Evolutionary conservation across 1,139 yeast species (phyloP).

Genomic region (Diutina ranongensis): DNA sequence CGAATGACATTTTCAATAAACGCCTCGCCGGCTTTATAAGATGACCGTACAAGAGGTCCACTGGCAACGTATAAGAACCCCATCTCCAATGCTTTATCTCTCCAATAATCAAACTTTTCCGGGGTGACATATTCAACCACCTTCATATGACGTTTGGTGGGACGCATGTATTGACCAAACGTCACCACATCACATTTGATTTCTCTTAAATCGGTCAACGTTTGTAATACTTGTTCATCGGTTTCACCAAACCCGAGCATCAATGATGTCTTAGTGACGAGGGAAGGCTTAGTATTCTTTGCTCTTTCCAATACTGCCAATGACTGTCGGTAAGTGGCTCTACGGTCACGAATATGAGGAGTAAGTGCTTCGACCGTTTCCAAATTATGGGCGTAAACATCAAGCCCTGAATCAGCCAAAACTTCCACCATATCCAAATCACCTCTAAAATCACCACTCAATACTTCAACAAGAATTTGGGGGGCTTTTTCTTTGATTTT

Average conservation of each 20-base stretch:
- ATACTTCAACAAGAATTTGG: conserved; percentile 81
- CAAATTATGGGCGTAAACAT: conserved; percentile 93
- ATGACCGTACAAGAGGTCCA: conserved; percentile 93
- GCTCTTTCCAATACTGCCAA: conserved; percentile 69
- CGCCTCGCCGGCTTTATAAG: conserved; percentile 97
- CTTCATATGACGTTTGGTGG: conserved; percentile 96
- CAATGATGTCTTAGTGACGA: conserved; percentile 85
- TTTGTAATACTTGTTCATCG: conserved; percentile 73
- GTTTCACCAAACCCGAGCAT: conserved; percentile 98
- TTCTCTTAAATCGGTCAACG: conserved; percentile 64
- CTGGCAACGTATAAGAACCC: conserved; percentile 96
- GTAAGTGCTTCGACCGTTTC: conserved; percentile 95
- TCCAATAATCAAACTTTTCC: conserved; percentile 91
- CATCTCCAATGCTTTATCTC: conserved; percentile 71
- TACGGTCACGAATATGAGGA: conserved; percentile 89
- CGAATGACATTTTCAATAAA: conserved; percentile 89
- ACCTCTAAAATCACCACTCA: conserved; percentile 94
- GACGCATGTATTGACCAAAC: conserved; percentile 98
- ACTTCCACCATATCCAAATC: conserved; percentile 69
- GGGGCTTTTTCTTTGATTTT: conserved; percentile 84
- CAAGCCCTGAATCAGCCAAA: conserved; percentile 79
- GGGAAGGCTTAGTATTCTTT: conserved; percentile 58
- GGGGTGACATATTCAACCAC: conserved; percentile 95
- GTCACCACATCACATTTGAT: conserved; percentile 89
- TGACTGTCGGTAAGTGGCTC: conserved; percentile 92